A percentile compares a stretch with the other conserved stretches of the same genome.
phyloP scores from a whole-genome alignment of 2,329 filamentous ascomycete species.

The Ophiostoma tasmaniense region DNA sequence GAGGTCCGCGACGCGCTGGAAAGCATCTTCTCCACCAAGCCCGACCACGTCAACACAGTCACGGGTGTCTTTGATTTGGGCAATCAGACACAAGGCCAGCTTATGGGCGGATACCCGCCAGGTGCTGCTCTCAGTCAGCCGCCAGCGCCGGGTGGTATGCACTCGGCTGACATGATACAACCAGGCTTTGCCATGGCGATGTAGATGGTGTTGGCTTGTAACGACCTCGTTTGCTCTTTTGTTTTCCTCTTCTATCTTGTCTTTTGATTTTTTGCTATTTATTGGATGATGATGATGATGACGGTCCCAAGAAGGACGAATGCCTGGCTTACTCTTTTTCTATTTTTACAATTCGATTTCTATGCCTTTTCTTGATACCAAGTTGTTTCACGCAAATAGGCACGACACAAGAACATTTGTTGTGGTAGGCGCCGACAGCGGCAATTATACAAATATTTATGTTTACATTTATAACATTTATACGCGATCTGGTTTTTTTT shows the following conservation, averaged over 20 bases:
- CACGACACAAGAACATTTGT: not conserved
- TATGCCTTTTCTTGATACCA: not conserved
- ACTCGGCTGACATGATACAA: not conserved
- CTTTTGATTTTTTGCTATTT: not conserved
- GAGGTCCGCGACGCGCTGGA: slow-evolving; percentile 72
- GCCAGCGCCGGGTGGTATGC: not conserved
- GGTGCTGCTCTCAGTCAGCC: not conserved
- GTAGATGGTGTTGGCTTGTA: not conserved
- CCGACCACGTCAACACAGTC: slow-evolving; percentile 24
- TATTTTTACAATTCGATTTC: not conserved
- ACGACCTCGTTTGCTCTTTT: not conserved
- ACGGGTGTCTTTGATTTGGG: not conserved
- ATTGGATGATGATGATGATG: not conserved
- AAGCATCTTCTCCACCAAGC: slow-evolving; percentile 56
- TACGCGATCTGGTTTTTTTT: too few relatives aligned
- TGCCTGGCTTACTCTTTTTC: not conserved
- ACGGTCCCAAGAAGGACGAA: not conserved
- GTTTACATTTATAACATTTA: too few relatives aligned
- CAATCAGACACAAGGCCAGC: not conserved
- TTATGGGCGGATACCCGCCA: not conserved
- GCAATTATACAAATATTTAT: not conserved
- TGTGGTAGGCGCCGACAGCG: not conserved
- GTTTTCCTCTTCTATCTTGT: not conserved
- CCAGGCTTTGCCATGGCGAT: slow-evolving; percentile 6
- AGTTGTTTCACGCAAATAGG: not conserved